These are phyloP conservation scores for Conticribra guillardii DNA, from an alignment of 108 stramenopile species.

Conservation along the genomic window DNA sequence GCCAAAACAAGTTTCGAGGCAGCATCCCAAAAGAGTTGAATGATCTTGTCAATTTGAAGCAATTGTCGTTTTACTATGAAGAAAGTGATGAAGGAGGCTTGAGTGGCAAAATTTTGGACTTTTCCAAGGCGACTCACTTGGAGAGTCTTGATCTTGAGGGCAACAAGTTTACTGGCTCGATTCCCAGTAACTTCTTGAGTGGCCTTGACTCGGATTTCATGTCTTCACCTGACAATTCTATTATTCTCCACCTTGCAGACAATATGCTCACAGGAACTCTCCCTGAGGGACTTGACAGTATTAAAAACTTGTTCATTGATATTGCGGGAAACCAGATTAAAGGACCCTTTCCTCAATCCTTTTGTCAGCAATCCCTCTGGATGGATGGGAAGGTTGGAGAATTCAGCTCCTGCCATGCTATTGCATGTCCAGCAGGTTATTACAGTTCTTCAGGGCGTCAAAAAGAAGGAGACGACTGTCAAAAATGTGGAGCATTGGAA, in stretches of 20 bases:
- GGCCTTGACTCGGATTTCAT: slow-evolving; percentile 40
- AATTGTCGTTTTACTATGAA: slow-evolving; percentile 43
- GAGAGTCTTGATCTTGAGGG: slow-evolving; percentile 54
- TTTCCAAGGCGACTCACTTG: slow-evolving; percentile 36
- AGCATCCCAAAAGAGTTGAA: slow-evolving; percentile 47
- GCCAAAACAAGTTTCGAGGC: slow-evolving; percentile 43
- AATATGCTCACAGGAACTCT: slow-evolving; percentile 67
- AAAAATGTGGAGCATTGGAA: slow-evolving; percentile 33
- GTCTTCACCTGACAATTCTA: slow-evolving; percentile 29
- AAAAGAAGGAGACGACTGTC: slow-evolving; percentile 28
- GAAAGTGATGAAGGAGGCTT: slow-evolving; percentile 21
- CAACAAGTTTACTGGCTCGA: slow-evolving; percentile 48
- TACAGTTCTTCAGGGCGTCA: slow-evolving; percentile 37
- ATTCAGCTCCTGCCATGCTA: slow-evolving; percentile 64
- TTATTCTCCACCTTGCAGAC: slow-evolving; percentile 58
- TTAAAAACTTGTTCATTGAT: slow-evolving; percentile 49
- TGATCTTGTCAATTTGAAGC: slow-evolving; percentile 39
- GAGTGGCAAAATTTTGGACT: slow-evolving; percentile 31
- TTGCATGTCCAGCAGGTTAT: slow-evolving; percentile 75
- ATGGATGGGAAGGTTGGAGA: slow-evolving; percentile 62
- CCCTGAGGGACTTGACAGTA: slow-evolving; percentile 39
- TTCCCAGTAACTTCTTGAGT: slow-evolving; percentile 46
- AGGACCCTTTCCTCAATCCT: slow-evolving; percentile 39
- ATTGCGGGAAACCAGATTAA: slow-evolving; percentile 46
- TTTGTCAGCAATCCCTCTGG: slow-evolving; percentile 41